These are phyloP conservation scores for Pholiota molesta DNA, from an alignment of 768 basidiomycete genomes.

Conservation along the genomic window DNA sequence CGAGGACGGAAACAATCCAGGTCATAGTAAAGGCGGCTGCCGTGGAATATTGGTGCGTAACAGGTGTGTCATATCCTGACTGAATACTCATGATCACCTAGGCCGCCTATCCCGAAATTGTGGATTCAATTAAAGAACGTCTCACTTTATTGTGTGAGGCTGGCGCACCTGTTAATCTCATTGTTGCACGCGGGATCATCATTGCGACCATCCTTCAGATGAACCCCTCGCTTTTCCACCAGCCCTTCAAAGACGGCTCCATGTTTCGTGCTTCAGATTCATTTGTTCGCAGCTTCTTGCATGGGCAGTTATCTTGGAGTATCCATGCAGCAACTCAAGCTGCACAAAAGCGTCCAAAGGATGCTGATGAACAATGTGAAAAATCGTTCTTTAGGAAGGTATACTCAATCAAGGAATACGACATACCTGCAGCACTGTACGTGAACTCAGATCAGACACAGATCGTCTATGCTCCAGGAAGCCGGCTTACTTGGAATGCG, in stretches of 20 bases:
- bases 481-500: too few relatives aligned
- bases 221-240: slow-evolving; percentile 10
- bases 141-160: slow-evolving; percentile 1
- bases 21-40: slow-evolving; percentile 18
- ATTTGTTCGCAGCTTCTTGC: slow-evolving; percentile 6
- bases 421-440: too few relatives aligned
- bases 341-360: too few relatives aligned
- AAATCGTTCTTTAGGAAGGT: too few relatives aligned
- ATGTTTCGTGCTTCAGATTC: slow-evolving; percentile 4
- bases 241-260: slow-evolving; percentile 16
- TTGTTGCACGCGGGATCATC: slow-evolving; percentile 14
- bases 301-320: too few relatives aligned
- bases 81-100: background rate
- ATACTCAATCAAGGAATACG: too few relatives aligned
- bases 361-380: too few relatives aligned
- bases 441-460: too few relatives aligned
- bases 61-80: background rate
- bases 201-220: slow-evolving; percentile 12
- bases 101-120: slow-evolving; percentile 15
- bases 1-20: slow-evolving; percentile 15
- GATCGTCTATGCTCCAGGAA: too few relatives aligned
- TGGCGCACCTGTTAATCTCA: slow-evolving; percentile 5
- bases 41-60: slow-evolving; percentile 16
- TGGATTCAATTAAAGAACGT: slow-evolving; percentile 8
- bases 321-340: too few relatives aligned